A percentile compares a stretch with the other conserved stretches of the same genome.
phyloP scores from a whole-genome alignment of 805 yeast species.

The Priceomyces haplophilus region DNA sequence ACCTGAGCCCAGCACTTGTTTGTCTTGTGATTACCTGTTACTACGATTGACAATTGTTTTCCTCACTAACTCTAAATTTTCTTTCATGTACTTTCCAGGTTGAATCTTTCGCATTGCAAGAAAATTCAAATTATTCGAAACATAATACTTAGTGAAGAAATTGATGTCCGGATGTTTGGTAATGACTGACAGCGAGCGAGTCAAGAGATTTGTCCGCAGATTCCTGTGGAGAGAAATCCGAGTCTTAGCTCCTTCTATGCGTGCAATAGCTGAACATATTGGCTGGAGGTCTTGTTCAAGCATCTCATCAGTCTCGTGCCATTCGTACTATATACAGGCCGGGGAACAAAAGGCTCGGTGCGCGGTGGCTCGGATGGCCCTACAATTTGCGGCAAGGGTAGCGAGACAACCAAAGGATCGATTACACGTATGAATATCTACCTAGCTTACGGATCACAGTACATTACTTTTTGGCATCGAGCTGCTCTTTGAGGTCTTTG shows the following conservation, averaged over 20 bases:
- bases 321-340: neutral
- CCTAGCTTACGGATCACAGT: too few species aligned
- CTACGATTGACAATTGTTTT: neutral
- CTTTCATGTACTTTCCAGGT: slow-evolving; percentile 2
- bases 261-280: too few species aligned
- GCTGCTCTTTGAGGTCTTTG: slow-evolving; percentile 18
- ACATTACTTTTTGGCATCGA: neutral
- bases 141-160: neutral
- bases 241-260: too few species aligned
- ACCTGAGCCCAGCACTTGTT: neutral
- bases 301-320: neutral
- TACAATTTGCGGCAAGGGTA: too few species aligned
- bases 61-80: slow-evolving; percentile 2
- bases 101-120: slow-evolving; percentile 2
- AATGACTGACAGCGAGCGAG: too few species aligned
- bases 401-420: too few species aligned
- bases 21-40: neutral
- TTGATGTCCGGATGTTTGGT: too few species aligned
- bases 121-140: neutral
- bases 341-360: too few species aligned
- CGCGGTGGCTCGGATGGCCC: too few species aligned
- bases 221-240: too few species aligned
- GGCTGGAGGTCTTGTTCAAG: neutral
- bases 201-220: too few species aligned
- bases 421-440: too few species aligned